A percentile compares a stretch with the other conserved stretches of the same genome.
Evolutionary conservation across 306 rosid species (phyloP).

Genomic region (Fragaria iinumae): DNA sequence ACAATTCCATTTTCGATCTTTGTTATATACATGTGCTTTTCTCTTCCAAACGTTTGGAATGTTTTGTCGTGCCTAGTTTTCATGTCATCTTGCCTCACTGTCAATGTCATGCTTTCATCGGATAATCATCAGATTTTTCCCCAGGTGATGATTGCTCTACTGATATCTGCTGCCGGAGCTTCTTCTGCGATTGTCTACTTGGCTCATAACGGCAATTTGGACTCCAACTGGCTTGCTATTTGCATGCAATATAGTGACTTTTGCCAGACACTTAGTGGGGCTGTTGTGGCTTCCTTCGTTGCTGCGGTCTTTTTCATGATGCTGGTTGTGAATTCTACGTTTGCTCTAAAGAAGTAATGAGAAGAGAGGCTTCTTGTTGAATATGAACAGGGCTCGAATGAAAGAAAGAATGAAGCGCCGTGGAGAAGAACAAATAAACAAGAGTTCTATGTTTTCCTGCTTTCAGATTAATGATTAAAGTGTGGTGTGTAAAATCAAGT

Average conservation of each 20-base stretch:
- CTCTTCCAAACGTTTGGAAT: background rate
- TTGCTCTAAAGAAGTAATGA: slow-evolving; percentile 40
- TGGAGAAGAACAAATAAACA: background rate
- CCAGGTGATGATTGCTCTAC: slow-evolving; percentile 45
- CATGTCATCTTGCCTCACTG: background rate
- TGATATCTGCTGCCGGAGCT: slow-evolving; percentile 46
- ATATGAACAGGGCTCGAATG: background rate
- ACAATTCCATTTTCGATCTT: background rate
- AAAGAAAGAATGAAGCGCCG: background rate
- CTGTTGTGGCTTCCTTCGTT: slow-evolving; percentile 44
- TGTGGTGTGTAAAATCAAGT: background rate
- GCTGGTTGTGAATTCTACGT: slow-evolving; percentile 42
- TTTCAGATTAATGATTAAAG: background rate
- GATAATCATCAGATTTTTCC: background rate
- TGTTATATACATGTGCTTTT: background rate
- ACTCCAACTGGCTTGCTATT: slow-evolving; percentile 60
- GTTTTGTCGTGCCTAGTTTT: background rate
- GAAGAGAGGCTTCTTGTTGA: background rate
- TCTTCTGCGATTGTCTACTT: slow-evolving; percentile 52
- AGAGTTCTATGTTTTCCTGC: background rate
- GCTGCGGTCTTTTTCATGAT: slow-evolving; percentile 31
- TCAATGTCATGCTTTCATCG: background rate
- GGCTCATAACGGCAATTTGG: slow-evolving; percentile 61
- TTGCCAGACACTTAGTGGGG: slow-evolving; percentile 43
- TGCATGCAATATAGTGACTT: slow-evolving; percentile 44